phyloP scores from a whole-genome alignment of 441 rosid genomes.

The Populus hybrid region DNA sequence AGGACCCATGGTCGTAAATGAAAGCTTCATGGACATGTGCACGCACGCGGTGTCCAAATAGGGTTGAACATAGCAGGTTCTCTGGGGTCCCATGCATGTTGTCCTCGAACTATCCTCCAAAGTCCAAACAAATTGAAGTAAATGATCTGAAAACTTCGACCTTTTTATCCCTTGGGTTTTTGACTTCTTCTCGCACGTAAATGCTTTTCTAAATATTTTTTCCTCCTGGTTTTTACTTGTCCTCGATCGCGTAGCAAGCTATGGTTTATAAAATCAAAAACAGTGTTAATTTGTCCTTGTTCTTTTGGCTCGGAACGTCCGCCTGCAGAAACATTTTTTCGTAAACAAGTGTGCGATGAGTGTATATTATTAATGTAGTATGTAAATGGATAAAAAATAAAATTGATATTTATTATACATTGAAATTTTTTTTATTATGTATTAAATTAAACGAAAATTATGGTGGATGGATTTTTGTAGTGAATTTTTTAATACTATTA shows the following conservation, averaged over 20 bases:
- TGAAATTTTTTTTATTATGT: no score
- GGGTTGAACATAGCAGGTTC: not conserved
- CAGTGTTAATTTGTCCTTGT: no score
- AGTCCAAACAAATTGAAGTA: not conserved
- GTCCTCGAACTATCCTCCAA: not conserved
- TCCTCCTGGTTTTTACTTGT: not conserved
- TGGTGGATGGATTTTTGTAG: no score
- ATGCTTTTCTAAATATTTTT: no score
- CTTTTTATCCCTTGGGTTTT: not conserved
- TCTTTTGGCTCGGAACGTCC: not conserved
- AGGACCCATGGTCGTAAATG: not conserved
- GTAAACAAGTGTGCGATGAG: no score
- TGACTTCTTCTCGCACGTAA: not conserved
- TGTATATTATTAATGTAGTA: no score
- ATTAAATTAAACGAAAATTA: no score
- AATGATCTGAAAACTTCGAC: not conserved
- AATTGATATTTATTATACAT: no score
- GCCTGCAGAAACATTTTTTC: no score
- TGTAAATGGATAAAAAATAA: no score
- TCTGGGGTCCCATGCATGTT: not conserved
- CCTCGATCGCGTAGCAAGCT: not conserved
- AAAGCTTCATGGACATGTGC: not conserved
- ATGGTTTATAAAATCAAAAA: no score
- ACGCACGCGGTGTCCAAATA: not conserved
- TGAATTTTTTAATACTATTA: accelerated